Evolutionary conservation across 495 filamentous ascomycete genomes (phyloP).

Genomic region (Beverwykella pulmonaria): DNA sequence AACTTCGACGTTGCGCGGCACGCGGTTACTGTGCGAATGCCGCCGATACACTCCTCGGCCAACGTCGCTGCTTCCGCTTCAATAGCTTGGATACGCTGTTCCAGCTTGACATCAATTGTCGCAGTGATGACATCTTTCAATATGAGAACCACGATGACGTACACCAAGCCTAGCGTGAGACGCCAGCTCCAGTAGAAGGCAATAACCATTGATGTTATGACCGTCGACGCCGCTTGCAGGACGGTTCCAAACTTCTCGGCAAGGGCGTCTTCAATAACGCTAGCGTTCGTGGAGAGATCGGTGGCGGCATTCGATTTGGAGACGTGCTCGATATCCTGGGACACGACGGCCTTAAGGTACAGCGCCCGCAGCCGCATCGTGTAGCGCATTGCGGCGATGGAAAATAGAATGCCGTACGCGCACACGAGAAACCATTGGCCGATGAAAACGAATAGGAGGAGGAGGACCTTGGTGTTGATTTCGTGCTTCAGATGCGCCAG

Average conservation of each 20-base stretch:
- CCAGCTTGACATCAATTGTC: conserved; percentile 59
- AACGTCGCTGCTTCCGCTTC: conserved; percentile 83
- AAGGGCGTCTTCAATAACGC: conserved; percentile 50
- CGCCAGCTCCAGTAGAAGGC: conserved; percentile 52
- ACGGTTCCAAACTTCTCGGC: conserved; percentile 42
- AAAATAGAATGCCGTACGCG: conserved; percentile 8
- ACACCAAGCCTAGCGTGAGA: conserved; percentile 73
- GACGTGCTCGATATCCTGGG: conserved; percentile 10
- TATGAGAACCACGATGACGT: conserved; percentile 69
- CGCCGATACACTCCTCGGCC: conserved; percentile 47
- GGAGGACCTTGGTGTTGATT: background rate
- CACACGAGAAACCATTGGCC: conserved; percentile 11
- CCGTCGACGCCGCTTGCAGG: conserved; percentile 36
- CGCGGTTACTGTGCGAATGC: conserved; percentile 83
- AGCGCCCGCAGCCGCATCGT: conserved; percentile 1
- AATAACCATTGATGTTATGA: conserved; percentile 42
- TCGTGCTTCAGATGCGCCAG: background rate
- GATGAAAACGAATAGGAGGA: background rate
- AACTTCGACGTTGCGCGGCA: conserved; percentile 89
- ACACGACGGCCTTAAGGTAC: conserved; percentile 7
- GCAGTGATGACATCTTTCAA: background rate
- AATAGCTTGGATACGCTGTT: conserved; percentile 72
- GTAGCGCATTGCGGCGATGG: conserved; percentile 12
- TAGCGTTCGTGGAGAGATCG: conserved; percentile 8
- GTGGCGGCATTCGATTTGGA: conserved; percentile 3